phyloP scores from a whole-genome alignment of 163 green algal genomes.

The Prototheca stagnorum region DNA sequence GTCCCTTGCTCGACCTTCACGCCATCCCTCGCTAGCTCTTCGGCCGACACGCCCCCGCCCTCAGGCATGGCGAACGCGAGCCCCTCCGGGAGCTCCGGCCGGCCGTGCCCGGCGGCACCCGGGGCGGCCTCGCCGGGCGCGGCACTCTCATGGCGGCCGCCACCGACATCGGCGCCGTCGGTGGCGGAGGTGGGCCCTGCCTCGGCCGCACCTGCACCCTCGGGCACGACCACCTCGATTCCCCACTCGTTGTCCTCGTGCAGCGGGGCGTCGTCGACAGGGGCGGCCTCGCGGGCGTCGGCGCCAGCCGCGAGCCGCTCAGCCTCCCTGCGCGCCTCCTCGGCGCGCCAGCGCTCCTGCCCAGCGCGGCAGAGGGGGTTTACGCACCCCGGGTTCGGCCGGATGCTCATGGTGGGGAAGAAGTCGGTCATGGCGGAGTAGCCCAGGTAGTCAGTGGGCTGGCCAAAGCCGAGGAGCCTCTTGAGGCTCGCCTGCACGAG shows the following conservation, averaged over 20 bases:
- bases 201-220: not conserved
- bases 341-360: too few relatives aligned
- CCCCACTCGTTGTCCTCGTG: constrained; percentile 78
- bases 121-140: too few relatives aligned
- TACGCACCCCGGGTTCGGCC: constrained; percentile 61
- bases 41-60: constrained; percentile 15
- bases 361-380: constrained; percentile 45
- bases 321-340: constrained; percentile 11
- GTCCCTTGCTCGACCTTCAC: constrained; percentile 24
- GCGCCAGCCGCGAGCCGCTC: constrained; percentile 12
- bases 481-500: constrained; percentile 93
- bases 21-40: constrained; percentile 21
- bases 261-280: constrained; percentile 18
- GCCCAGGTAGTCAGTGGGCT: constrained; percentile 59
- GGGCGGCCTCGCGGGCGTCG: constrained; percentile 11
- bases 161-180: too few relatives aligned
- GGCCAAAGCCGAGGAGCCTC: constrained; percentile 77
- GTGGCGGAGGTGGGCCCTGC: not conserved
- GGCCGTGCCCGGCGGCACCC: too few relatives aligned
- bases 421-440: constrained; percentile 87
- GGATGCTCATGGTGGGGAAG: constrained; percentile 86
- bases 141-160: too few relatives aligned
- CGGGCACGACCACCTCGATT: constrained; percentile 49
- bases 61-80: constrained; percentile 38
- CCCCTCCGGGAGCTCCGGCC: constrained; percentile 31